A percentile compares a stretch with the other conserved stretches of the same genome.
Conservation (phyloP, 129 eudicot species). For the Tanacetum coccineum region DNA sequence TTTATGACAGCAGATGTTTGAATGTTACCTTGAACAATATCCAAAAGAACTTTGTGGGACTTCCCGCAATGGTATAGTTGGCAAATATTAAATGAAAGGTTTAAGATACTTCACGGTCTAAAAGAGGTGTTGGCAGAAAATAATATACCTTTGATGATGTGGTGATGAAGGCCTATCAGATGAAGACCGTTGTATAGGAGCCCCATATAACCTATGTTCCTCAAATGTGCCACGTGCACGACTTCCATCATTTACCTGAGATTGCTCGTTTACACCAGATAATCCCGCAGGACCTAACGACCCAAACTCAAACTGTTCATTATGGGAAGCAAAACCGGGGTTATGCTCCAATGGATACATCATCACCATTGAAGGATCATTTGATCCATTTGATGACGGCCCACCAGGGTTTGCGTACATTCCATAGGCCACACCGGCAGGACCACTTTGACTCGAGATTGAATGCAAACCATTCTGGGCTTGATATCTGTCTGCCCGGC, state of each 20-base stretch:
- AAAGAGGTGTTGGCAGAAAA: neutral
- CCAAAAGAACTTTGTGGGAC: neutral
- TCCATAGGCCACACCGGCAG: constrained; percentile 45
- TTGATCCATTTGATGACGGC: constrained; percentile 54
- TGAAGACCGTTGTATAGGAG: constrained; percentile 49
- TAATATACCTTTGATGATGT: constrained; percentile 55
- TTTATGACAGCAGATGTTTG: neutral
- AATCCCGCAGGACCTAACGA: constrained; percentile 58
- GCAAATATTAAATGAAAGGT: too few relatives aligned
- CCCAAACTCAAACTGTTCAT: constrained; percentile 80
- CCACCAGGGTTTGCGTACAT: constrained; percentile 63
- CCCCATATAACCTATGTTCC: constrained; percentile 53
- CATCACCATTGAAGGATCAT: constrained; percentile 54
- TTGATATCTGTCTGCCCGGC: constrained; percentile 63
- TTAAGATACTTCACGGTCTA: too few relatives aligned
- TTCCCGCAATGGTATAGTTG: too few relatives aligned
- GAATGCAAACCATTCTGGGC: constrained; percentile 64
- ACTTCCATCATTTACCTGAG: constrained; percentile 44
- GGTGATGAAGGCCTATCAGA: constrained; percentile 89
- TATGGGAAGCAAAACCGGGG: constrained; percentile 41
- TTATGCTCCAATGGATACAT: constrained; percentile 67
- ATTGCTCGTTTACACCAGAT: constrained; percentile 44
- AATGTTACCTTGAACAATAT: neutral
- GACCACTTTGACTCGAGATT: constrained; percentile 43
- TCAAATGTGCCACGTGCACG: constrained; percentile 47